Conservation (phyloP, 2,329 filamentous ascomycete species). For the Ceratocystis eucalypticola region DNA sequence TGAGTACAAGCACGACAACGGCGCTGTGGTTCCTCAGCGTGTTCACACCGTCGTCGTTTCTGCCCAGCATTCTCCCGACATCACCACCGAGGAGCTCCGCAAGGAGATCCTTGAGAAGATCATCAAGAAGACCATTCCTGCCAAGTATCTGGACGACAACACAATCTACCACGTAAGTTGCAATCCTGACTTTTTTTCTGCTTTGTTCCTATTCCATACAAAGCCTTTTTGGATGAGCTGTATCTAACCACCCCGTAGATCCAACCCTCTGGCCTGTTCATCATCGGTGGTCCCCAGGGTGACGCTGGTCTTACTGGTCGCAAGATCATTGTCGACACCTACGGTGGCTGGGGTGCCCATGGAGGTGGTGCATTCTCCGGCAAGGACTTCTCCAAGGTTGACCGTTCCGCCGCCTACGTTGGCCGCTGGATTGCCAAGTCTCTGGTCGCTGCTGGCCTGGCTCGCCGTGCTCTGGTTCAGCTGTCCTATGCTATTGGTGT, state of each 20-base stretch:
- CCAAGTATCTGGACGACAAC: conserved; percentile 79
- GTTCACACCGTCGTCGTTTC: conserved; percentile 96
- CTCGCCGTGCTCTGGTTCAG: conserved; percentile 88
- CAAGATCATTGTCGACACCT: conserved; percentile 99
- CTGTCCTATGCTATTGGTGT: conserved; percentile 99
- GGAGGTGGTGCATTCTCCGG: conserved; percentile 99
- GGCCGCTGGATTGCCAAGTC: conserved; percentile 99
- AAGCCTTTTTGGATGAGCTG: not conserved
- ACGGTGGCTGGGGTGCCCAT: conserved; percentile 98
- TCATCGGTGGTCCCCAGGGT: conserved; percentile 98
- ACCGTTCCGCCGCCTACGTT: conserved; percentile 94
- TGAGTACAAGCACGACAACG: conserved; percentile 94
- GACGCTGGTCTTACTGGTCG: conserved; percentile 96
- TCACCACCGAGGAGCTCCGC: conserved; percentile 82
- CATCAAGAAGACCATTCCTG: conserved; percentile 86
- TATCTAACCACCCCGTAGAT: conserved; percentile 37
- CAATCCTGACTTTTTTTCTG: not conserved
- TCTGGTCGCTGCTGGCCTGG: conserved; percentile 74
- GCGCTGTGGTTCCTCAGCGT: conserved; percentile 79
- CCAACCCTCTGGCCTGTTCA: conserved; percentile 95
- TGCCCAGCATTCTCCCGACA: conserved; percentile 80
- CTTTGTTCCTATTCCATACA: not conserved
- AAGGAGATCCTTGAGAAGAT: conserved; percentile 96
- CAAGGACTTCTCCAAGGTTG: conserved; percentile 99
- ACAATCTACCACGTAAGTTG: conserved; percentile 81